Percentiles rank a stretch among this genome's conserved stretches.
Conservation (phyloP, 805 yeast species). For the Yamadazyma endophytica region DNA sequence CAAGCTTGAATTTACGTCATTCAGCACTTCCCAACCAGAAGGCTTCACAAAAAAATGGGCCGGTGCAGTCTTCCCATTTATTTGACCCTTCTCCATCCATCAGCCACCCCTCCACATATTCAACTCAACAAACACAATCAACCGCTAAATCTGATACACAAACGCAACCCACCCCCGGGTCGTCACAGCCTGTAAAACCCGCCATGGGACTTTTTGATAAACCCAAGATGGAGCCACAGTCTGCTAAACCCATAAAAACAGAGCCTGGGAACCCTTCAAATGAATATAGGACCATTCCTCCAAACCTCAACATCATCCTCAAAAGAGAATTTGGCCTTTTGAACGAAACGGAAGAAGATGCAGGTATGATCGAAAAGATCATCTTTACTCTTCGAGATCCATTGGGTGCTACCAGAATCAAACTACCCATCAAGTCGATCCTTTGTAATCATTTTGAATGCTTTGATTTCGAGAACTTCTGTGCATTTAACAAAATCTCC, state of each 20-base stretch:
- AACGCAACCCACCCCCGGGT: neutral
- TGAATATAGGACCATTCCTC: constrained; percentile 10
- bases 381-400: constrained; percentile 39
- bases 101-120: too few relatives aligned
- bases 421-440: constrained; percentile 36
- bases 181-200: neutral
- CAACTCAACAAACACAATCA: too few relatives aligned
- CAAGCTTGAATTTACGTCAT: too few relatives aligned
- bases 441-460: constrained; percentile 40
- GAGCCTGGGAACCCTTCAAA: neutral
- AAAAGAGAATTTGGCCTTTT: constrained; percentile 11
- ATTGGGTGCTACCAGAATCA: constrained; percentile 32
- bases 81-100: too few relatives aligned
- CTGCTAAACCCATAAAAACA: neutral
- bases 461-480: constrained; percentile 40
- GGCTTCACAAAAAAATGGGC: too few relatives aligned
- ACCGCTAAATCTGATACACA: too few relatives aligned
- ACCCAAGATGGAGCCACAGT: neutral
- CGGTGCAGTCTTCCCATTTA: too few relatives aligned
- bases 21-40: too few relatives aligned
- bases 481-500: constrained; percentile 33
- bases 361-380: constrained; percentile 32
- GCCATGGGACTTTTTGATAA: neutral
- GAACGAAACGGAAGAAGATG: constrained; percentile 9
- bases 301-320: constrained; percentile 7